Base-by-base conservation (phyloP, 2,329 filamentous ascomycete species). In the Leptosphaerulina australis region DNA sequence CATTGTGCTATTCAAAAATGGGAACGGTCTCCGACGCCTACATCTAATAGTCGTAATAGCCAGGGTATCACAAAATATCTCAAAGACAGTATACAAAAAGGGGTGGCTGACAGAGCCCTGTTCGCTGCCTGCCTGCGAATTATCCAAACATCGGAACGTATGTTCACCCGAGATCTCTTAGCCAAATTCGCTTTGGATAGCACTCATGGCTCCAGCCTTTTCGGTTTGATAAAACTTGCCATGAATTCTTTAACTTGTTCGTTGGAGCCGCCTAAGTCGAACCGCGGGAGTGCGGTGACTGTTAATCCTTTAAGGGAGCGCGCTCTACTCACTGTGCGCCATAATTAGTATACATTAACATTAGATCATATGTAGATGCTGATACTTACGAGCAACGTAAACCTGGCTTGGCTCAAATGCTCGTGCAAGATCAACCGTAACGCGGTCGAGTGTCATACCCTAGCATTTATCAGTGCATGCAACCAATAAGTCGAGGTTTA, bases 391-490 rank as follows among this genome's bases (percentile, higher is more conserved):
- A n/a, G 83, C 83, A 6, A 87, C 85, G 48, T 88, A 87, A 0
- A 80, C 78, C 68, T 86, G 83, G 0, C 83, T 83, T 21, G 77
- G 72, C 49, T 81, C 81, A 58, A 86, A 87, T 0, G 76, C 76
- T 4, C 67, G 64, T 0, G 66, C 63, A 4, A 87, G 62, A 59
- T 87, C 70, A 1, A 87, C 81, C 2, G 79, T 74, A 2, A 83
- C 83, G 3, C 77, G 76, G 15, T 86, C 79, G 3, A 88, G 70
- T 1, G 83, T 86, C 75, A 86, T 81, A 3, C 84, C 83, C 69
- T 87, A 8, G 1, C 7, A 8, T 8, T 33, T 30, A 17, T 49
- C 20, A 49, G 46, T 14, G 24, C 5, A 4, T 10, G 5, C 17
- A 22, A 6, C 11, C 2, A 2, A 4, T 8, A 10, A 20, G n/a